These are phyloP conservation scores for Zasmidium citrigriseum DNA, from an alignment of 2,329 filamentous ascomycete genomes.

Conservation along the genomic window DNA sequence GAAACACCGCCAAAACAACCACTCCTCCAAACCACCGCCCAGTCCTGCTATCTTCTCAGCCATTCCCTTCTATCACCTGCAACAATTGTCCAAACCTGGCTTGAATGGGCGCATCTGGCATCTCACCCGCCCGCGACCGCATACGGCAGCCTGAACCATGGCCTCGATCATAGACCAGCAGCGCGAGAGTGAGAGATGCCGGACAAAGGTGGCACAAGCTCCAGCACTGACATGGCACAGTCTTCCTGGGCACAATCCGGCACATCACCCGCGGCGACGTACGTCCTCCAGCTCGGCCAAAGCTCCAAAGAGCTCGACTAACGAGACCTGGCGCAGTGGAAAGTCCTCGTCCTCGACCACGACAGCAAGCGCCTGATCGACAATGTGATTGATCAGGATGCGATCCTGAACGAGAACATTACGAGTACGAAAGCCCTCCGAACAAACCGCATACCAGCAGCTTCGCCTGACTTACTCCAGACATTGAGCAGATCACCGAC, in stretches of 20 bases:
- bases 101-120: neutral
- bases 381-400: constrained; percentile 91
- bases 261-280: constrained; percentile 74
- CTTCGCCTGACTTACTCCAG: constrained; percentile 51
- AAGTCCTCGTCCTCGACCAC: constrained; percentile 89
- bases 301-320: constrained; percentile 11
- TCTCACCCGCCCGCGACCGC: neutral
- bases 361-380: constrained; percentile 81
- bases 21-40: neutral
- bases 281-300: constrained; percentile 26
- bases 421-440: constrained; percentile 65
- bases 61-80: neutral
- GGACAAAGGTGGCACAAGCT: constrained; percentile 3
- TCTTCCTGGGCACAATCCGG: constrained; percentile 73
- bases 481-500: constrained; percentile 92
- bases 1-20: neutral
- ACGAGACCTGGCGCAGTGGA: constrained; percentile 68
- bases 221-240: constrained; percentile 43
- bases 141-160: constrained; percentile 54
- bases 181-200: constrained; percentile 60
- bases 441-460: neutral
- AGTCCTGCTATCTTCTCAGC: neutral
- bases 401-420: constrained; percentile 94
- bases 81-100: neutral
- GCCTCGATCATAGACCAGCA: constrained; percentile 85